Percentiles rank a stretch among this genome's conserved stretches.
Conservation (phyloP, 2,329 filamentous ascomycete species). For the Aspergillus brunneoviolaceus region DNA sequence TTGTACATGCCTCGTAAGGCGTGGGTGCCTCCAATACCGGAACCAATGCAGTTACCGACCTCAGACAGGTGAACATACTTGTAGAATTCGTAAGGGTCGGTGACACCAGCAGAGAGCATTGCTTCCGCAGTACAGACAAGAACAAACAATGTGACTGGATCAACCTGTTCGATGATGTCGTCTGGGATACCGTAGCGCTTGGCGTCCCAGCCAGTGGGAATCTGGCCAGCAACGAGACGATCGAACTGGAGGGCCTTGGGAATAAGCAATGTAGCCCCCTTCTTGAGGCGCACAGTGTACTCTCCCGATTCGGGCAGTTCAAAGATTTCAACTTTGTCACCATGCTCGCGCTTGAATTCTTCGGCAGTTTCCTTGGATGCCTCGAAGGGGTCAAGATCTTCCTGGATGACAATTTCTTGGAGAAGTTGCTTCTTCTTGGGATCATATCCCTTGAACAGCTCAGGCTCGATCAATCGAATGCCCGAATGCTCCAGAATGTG, state of each 20-base stretch:
- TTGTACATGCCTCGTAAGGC: slow-evolving; percentile 98
- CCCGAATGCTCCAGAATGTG: slow-evolving; percentile 93
- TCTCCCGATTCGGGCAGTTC: slow-evolving; percentile 92
- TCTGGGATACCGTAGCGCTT: slow-evolving; percentile 95
- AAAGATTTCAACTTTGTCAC: slow-evolving; percentile 96
- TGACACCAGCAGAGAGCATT: slow-evolving; percentile 89
- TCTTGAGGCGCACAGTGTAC: slow-evolving; percentile 90
- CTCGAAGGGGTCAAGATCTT: slow-evolving; percentile 96
- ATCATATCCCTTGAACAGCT: slow-evolving; percentile 95
- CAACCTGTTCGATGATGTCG: slow-evolving; percentile 96
- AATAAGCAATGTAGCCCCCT: slow-evolving; percentile 91
- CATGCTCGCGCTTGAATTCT: slow-evolving; percentile 95
- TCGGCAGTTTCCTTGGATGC: slow-evolving; percentile 94
- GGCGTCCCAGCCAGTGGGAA: slow-evolving; percentile 95
- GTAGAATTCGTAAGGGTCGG: slow-evolving; percentile 99
- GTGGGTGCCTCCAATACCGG: slow-evolving; percentile 92
- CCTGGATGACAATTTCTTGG: slow-evolving; percentile 95
- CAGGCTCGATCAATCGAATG: slow-evolving; percentile 95
- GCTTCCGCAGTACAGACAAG: slow-evolving; percentile 92
- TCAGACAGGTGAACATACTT: slow-evolving; percentile 98
- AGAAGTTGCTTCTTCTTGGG: slow-evolving; percentile 98
- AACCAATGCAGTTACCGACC: slow-evolving; percentile 96
- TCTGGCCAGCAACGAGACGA: slow-evolving; percentile 92
- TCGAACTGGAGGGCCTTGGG: slow-evolving; percentile 97
- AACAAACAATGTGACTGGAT: slow-evolving; percentile 92